Conservation (phyloP, 257 asterid genomes). For the Anisodus acutangulus region DNA sequence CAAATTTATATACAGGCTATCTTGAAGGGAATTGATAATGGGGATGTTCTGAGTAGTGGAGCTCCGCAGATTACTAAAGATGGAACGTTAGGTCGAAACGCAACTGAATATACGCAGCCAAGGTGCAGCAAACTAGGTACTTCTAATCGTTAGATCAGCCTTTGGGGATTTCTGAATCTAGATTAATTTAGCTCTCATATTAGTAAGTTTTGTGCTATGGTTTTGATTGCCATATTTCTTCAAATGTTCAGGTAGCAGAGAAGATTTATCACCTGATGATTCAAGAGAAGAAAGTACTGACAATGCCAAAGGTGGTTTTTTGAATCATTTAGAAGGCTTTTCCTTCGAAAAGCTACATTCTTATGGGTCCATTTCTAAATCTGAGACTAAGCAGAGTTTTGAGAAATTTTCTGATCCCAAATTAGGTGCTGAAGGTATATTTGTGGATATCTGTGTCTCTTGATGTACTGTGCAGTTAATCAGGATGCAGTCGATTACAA, state of each 20-base stretch:
- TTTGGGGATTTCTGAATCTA: neutral
- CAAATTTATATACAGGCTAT: constrained; percentile 54
- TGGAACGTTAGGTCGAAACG: constrained; percentile 64
- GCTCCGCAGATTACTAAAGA: constrained; percentile 82
- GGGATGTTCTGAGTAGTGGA: constrained; percentile 80
- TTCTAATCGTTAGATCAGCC: constrained; percentile 30
- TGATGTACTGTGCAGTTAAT: constrained; percentile 8
- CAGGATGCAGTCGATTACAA: constrained; percentile 19
- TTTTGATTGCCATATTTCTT: constrained; percentile 24
- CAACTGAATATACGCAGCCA: constrained; percentile 65
- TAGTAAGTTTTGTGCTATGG: neutral
- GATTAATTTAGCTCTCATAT: neutral
- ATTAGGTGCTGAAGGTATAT: constrained; percentile 53
- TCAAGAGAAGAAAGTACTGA: constrained; percentile 54
- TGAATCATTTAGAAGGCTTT: constrained; percentile 43
- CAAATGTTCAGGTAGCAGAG: constrained; percentile 60
- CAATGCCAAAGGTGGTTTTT: constrained; percentile 46
- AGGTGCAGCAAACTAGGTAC: constrained; percentile 70
- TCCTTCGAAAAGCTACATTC: constrained; percentile 44
- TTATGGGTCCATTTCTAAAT: constrained; percentile 44
- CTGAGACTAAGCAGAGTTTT: constrained; percentile 45
- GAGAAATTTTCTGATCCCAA: constrained; percentile 51
- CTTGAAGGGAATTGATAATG: constrained; percentile 87
- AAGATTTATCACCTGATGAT: constrained; percentile 67
- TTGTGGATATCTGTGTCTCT: neutral